Conservation (phyloP, 2,329 filamentous ascomycete genomes). For the Reticulascus tulasneorum region DNA sequence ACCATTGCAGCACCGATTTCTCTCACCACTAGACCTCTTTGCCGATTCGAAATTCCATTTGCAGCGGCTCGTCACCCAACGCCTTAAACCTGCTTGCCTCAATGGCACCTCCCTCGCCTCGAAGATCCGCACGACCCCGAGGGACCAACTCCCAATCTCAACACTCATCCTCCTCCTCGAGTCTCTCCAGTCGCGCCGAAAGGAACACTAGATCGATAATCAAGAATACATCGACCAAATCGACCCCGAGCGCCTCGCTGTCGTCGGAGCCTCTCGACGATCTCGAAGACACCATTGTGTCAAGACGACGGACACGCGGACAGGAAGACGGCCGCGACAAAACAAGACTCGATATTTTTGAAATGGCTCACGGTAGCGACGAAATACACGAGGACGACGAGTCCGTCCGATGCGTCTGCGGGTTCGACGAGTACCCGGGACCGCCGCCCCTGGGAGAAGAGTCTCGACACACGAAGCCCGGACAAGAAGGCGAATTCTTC, state of each 20-base stretch:
- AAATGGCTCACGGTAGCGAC: conserved; percentile 60
- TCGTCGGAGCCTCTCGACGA: conserved; percentile 68
- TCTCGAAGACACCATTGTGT: conserved; percentile 64
- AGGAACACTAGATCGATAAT: conserved; percentile 68
- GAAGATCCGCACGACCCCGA: conserved; percentile 89
- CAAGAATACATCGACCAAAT: conserved; percentile 73
- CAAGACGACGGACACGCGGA: conserved; percentile 74
- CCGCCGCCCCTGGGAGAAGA: conserved; percentile 61
- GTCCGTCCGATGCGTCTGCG: conserved; percentile 92
- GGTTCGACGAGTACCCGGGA: conserved; percentile 90
- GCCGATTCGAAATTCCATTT: conserved; percentile 23
- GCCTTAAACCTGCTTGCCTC: conserved; percentile 21
- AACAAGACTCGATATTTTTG: conserved; percentile 36
- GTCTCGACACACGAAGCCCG: conserved; percentile 50
- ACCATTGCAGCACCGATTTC: conserved; percentile 25
- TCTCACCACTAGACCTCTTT: conserved; percentile 24
- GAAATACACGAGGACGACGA: conserved; percentile 85
- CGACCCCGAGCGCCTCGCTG: conserved; percentile 67
- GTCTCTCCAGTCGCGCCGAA: conserved; percentile 72
- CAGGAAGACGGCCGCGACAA: conserved; percentile 58
- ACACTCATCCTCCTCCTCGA: conserved; percentile 74
- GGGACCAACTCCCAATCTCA: conserved; percentile 71
- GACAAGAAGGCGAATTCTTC: conserved; percentile 54
- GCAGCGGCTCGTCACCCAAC: conserved; percentile 3
- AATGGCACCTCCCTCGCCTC: conserved; percentile 65